Conservation (phyloP, 2,329 filamentous ascomycete genomes). For the Penicillium crustosum region DNA sequence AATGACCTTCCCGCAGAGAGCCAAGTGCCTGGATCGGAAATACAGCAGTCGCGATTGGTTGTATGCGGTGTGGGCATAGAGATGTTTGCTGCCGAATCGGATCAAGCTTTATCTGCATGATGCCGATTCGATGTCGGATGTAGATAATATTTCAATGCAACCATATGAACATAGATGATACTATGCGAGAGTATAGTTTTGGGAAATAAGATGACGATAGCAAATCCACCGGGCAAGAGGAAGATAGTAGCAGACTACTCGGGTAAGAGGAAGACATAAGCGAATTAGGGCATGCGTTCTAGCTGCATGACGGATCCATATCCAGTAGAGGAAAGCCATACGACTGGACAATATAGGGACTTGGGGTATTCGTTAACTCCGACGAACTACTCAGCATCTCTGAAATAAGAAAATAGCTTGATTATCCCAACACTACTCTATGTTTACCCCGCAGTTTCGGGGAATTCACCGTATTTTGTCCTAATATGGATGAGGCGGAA, state of each 20-base stretch:
- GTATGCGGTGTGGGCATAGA: slow-evolving; percentile 54
- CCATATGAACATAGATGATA: slow-evolving; percentile 5
- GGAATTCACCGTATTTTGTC: background rate
- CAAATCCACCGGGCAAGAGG: background rate
- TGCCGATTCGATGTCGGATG: slow-evolving; percentile 18
- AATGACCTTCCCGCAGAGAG: slow-evolving; percentile 4
- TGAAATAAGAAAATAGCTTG: background rate
- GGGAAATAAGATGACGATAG: background rate
- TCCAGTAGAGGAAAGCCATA: background rate
- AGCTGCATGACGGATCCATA: background rate
- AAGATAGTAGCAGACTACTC: background rate
- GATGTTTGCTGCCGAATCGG: slow-evolving; percentile 33
- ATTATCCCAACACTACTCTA: background rate
- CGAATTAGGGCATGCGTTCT: background rate
- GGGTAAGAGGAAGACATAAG: background rate
- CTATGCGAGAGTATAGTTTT: background rate
- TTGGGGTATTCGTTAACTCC: background rate
- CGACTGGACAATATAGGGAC: background rate
- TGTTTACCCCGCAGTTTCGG: slow-evolving; percentile 2
- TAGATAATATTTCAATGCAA: slow-evolving; percentile 10
- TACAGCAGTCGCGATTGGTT: slow-evolving; percentile 32
- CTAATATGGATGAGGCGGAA: background rate
- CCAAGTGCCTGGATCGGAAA: background rate
- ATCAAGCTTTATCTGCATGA: slow-evolving; percentile 3
- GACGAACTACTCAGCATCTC: background rate